These are phyloP conservation scores for Zizania palustris DNA, from an alignment of 202 grass and related monocot genomes.

Conservation along the genomic window DNA sequence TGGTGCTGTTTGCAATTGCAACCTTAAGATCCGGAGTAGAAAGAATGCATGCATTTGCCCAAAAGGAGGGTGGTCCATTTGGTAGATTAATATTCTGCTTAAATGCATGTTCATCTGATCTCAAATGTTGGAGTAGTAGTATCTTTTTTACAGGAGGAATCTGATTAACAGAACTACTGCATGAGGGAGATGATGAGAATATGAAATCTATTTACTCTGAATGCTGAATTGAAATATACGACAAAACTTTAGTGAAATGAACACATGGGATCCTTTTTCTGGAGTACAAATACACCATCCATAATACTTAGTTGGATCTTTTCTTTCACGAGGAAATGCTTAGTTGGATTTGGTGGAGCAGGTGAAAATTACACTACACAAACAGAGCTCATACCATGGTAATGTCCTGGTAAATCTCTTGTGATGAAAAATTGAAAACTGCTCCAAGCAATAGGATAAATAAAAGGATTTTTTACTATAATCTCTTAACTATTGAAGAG, in stretches of 20 bases:
- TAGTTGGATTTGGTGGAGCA: not conserved
- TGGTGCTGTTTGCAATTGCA: constrained; percentile 17
- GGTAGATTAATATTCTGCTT: constrained; percentile 6
- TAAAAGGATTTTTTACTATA: no score
- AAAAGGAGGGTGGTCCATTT: constrained; percentile 23
- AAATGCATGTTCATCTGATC: constrained; percentile 21
- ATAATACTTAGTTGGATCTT: no score
- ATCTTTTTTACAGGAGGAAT: not conserved
- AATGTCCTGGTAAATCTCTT: not conserved
- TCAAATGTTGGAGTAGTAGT: constrained; percentile 11
- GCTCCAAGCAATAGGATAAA: not conserved
- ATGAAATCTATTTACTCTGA: not conserved
- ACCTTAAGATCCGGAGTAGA: constrained; percentile 6
- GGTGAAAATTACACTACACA: not conserved
- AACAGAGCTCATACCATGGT: no score
- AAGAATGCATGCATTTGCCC: constrained; percentile 22
- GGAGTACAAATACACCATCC: no score
- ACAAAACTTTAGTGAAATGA: not conserved
- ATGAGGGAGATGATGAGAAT: not conserved
- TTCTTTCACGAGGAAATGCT: not conserved
- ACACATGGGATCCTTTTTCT: not conserved
- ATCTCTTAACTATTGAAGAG: no score
- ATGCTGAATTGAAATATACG: not conserved
- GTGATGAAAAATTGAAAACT: not conserved
- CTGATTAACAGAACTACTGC: not conserved